phyloP scores from a whole-genome alignment of 1,284 basidiomycete genomes.

The Coniophora puteana region DNA sequence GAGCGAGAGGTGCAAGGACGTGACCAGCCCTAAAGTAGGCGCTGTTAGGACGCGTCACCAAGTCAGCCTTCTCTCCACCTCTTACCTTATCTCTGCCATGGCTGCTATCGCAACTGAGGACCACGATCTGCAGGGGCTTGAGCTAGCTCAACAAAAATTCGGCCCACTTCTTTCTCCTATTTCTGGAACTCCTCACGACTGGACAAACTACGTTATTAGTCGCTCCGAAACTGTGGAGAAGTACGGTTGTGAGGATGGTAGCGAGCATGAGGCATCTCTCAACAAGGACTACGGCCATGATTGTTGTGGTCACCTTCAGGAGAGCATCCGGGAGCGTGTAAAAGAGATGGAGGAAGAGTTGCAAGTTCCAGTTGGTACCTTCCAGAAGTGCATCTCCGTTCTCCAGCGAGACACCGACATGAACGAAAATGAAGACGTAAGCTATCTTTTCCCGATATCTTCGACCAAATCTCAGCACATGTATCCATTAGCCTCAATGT shows the following conservation, averaged over 20 bases:
- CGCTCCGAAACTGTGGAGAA: constrained; percentile 4
- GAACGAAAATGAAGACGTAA: constrained; percentile 8
- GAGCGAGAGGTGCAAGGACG: too few species aligned
- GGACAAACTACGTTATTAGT: constrained; percentile 9
- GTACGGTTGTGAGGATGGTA: neutral
- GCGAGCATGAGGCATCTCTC: constrained; percentile 1
- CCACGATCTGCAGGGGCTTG: too few species aligned
- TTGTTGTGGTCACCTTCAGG: too few species aligned
- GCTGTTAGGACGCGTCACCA: too few species aligned
- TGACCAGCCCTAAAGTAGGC: too few species aligned
- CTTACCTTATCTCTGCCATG: too few species aligned
- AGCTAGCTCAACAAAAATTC: constrained; percentile 10
- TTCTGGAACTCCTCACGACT: constrained; percentile 4
- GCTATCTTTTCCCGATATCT: neutral
- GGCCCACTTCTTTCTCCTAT: constrained; percentile 10
- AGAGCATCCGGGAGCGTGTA: constrained; percentile 2
- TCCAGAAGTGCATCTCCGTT: constrained; percentile 13
- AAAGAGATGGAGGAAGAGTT: constrained; percentile 7
- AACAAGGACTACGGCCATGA: too few species aligned
- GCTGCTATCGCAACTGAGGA: too few species aligned
- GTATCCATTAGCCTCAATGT: constrained; percentile 9
- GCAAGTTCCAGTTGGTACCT: constrained; percentile 1
- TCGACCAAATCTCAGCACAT: neutral
- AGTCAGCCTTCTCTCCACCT: too few species aligned
- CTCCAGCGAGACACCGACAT: neutral